These are phyloP conservation scores for Hypoxylon perforatum DNA, from an alignment of 495 filamentous ascomycete species.

Conservation along the genomic window DNA sequence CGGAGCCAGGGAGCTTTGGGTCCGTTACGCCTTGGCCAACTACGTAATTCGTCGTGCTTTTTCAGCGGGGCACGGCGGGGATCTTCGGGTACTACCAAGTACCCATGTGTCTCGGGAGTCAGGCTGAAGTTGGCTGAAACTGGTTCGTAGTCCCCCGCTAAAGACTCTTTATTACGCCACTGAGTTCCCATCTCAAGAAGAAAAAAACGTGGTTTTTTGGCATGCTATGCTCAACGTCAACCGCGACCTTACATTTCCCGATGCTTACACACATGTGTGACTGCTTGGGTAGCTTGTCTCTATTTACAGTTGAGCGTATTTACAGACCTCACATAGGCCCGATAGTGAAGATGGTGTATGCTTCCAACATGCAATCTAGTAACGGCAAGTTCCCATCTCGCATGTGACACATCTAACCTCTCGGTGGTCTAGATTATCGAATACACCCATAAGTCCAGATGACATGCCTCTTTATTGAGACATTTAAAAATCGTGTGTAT, in stretches of 20 bases:
- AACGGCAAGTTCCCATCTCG: neutral
- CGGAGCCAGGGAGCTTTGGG: conserved; percentile 23
- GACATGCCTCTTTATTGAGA: neutral
- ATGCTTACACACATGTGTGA: too few species aligned
- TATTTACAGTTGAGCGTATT: too few species aligned
- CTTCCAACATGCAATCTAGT: too few species aligned
- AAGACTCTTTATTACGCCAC: neutral
- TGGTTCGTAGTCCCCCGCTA: neutral
- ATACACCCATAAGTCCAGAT: neutral
- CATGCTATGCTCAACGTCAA: too few species aligned
- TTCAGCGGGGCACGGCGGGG: conserved; percentile 29
- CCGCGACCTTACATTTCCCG: too few species aligned
- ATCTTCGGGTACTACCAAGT: conserved; percentile 27
- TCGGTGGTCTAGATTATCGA: too few species aligned
- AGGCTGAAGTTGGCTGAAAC: conserved; percentile 21
- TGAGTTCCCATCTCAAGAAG: neutral
- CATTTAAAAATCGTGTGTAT: neutral
- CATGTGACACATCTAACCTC: neutral
- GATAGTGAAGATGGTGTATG: neutral
- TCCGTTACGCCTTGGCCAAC: conserved; percentile 31
- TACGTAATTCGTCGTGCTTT: conserved; percentile 30
- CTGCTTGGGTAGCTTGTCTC: too few species aligned
- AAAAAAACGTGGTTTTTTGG: too few species aligned
- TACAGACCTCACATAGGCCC: neutral
- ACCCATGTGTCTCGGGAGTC: conserved; percentile 2